Evolutionary conservation across 202 grass and related monocot genomes (phyloP).

Genomic region (Carex arenaria): DNA sequence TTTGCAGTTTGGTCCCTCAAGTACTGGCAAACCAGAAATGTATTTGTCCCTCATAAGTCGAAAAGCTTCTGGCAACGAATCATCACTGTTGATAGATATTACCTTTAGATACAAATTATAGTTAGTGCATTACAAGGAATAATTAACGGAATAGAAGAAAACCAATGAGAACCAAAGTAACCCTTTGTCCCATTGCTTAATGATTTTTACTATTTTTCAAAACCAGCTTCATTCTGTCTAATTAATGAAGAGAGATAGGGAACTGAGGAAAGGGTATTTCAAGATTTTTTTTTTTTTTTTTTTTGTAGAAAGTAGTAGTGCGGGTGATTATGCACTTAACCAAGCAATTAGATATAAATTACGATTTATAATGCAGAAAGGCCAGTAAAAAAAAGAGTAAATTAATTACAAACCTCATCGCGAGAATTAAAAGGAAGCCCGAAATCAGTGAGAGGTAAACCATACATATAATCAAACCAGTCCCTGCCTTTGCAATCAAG

Average conservation of each 20-base stretch:
- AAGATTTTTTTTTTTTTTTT: neutral
- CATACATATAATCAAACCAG: slow-evolving; percentile 91
- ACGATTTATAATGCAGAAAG: neutral
- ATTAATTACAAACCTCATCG: slow-evolving; percentile 56
- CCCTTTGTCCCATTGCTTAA: neutral
- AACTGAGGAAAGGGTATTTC: neutral
- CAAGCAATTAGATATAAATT: neutral
- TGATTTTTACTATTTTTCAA: neutral
- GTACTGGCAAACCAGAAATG: slow-evolving; percentile 72
- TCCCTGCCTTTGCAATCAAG: slow-evolving; percentile 84
- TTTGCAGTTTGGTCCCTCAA: slow-evolving; percentile 56
- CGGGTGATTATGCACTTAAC: neutral
- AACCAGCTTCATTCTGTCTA: neutral
- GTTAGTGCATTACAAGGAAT: neutral
- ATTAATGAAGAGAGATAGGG: neutral
- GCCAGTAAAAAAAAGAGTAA: neutral
- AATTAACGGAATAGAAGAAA: neutral
- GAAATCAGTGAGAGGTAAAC: slow-evolving; percentile 64
- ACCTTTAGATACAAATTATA: slow-evolving; percentile 45
- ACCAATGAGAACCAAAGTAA: neutral
- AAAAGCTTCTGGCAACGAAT: slow-evolving; percentile 78
- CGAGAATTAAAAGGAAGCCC: slow-evolving; percentile 89
- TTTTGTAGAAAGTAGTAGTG: neutral
- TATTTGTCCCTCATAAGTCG: slow-evolving; percentile 80
- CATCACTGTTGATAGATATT: slow-evolving; percentile 65